Evolutionary conservation across 176 grass and related monocot species (phyloP).

Genomic region (Oryza punctata): DNA sequence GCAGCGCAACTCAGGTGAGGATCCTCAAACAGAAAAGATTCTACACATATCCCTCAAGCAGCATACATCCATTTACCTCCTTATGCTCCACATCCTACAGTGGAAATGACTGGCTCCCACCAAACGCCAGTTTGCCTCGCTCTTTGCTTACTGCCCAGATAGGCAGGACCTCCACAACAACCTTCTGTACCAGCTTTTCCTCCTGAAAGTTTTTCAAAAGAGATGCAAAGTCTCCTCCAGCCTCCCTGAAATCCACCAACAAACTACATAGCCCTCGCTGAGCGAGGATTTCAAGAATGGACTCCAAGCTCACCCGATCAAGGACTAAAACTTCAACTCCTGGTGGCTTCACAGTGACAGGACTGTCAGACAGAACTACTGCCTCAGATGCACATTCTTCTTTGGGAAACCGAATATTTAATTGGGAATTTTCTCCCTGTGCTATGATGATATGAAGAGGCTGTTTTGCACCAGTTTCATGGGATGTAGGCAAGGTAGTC

Average conservation of each 20-base stretch:
- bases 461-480: slow-evolving; percentile 63
- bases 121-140: slow-evolving; percentile 39
- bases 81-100: slow-evolving; percentile 55
- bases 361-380: slow-evolving; percentile 53
- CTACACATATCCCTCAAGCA: slow-evolving; percentile 77
- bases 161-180: slow-evolving; percentile 70
- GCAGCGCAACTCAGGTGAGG: not conserved
- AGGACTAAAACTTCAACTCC: slow-evolving; percentile 50
- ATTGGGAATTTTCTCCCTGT: slow-evolving; percentile 15
- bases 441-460: slow-evolving; percentile 74
- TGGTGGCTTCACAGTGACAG: slow-evolving; percentile 49
- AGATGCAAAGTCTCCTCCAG: slow-evolving; percentile 30
- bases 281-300: slow-evolving; percentile 53
- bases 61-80: slow-evolving; percentile 41
- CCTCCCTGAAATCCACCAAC: slow-evolving; percentile 68
- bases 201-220: slow-evolving; percentile 58
- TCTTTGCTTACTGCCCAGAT: slow-evolving; percentile 48
- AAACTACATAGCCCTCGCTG: slow-evolving; percentile 58
- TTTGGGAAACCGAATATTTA: slow-evolving; percentile 48
- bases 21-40: not conserved
- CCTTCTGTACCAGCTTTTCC: slow-evolving; percentile 76
- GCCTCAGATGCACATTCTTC: slow-evolving; percentile 48
- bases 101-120: slow-evolving; percentile 37
- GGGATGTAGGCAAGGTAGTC: slow-evolving; percentile 48
- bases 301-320: not conserved